Evolutionary conservation across 352 stramenopile species (phyloP).

Genomic region (Blastocystis sp.): DNA sequence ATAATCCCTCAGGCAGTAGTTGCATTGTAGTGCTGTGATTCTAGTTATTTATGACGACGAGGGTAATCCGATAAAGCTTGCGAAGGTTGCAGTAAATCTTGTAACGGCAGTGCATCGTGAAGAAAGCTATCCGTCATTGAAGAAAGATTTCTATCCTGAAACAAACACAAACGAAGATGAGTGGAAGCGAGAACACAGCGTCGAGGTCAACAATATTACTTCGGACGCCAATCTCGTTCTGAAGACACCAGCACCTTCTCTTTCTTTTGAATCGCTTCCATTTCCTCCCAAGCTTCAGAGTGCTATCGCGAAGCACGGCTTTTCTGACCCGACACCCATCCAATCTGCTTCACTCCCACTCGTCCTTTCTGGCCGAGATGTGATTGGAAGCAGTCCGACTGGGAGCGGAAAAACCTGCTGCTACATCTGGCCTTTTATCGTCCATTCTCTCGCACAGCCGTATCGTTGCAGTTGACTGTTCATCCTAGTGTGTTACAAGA

Average conservation of each 20-base stretch:
- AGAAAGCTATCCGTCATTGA: neutral
- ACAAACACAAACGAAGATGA: neutral
- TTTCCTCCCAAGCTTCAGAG: neutral
- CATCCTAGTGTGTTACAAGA: neutral
- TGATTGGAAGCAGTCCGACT: slow-evolving; percentile 77
- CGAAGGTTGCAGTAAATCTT: neutral
- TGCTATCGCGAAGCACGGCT: neutral
- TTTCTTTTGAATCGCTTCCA: neutral
- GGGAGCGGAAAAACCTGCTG: slow-evolving; percentile 76
- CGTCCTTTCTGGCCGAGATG: slow-evolving; percentile 68
- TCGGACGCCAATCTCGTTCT: neutral
- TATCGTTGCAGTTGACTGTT: neutral
- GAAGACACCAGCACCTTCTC: neutral
- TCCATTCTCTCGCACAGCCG: slow-evolving; percentile 25
- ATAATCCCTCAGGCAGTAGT: neutral
- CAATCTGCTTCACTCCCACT: slow-evolving; percentile 8
- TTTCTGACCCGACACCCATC: slow-evolving; percentile 7
- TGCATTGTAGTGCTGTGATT: neutral
- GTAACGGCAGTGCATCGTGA: slow-evolving; percentile 5
- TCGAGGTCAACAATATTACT: slow-evolving; percentile 46
- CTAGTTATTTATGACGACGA: slow-evolving; percentile 56
- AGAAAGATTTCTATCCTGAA: slow-evolving; percentile 27
- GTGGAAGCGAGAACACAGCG: neutral
- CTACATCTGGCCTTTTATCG: slow-evolving; percentile 28
- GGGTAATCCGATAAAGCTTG: slow-evolving; percentile 12